These are phyloP conservation scores for Kregervanrija delftensis DNA, from an alignment of 805 yeast species.

Conservation along the genomic window DNA sequence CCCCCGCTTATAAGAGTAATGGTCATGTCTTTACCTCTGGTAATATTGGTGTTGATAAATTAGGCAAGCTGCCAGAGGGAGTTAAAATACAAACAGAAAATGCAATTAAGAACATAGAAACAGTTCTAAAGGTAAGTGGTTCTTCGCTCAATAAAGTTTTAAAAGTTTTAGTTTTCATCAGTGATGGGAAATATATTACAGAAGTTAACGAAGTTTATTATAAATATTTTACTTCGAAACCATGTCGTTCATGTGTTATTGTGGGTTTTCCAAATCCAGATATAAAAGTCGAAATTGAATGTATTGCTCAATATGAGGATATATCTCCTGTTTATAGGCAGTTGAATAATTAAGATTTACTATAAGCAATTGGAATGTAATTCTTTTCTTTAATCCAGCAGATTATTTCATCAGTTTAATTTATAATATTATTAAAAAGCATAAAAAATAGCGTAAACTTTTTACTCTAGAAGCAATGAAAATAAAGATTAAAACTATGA, in stretches of 20 bases:
- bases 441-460: too few species aligned
- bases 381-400: too few species aligned
- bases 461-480: too few species aligned
- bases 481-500: too few species aligned
- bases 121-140: conserved; percentile 36
- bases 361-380: too few species aligned
- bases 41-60: conserved; percentile 32
- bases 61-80: conserved; percentile 31
- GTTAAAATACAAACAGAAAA: conserved; percentile 38
- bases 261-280: conserved; percentile 44
- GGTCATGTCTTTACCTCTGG: conserved; percentile 47
- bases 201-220: conserved; percentile 40
- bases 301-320: conserved; percentile 6
- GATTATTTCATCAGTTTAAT: too few species aligned
- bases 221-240: conserved; percentile 39
- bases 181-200: conserved; percentile 36
- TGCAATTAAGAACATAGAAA: conserved; percentile 38
- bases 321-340: too few species aligned
- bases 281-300: conserved; percentile 43
- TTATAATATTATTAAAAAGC: too few species aligned
- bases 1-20: conserved; percentile 35
- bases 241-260: conserved; percentile 49
- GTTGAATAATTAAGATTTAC: too few species aligned
- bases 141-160: conserved; percentile 38
- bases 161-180: conserved; percentile 44